phyloP scores from a whole-genome alignment of 2,329 filamentous ascomycete genomes.

The Penicillium nordicum region DNA sequence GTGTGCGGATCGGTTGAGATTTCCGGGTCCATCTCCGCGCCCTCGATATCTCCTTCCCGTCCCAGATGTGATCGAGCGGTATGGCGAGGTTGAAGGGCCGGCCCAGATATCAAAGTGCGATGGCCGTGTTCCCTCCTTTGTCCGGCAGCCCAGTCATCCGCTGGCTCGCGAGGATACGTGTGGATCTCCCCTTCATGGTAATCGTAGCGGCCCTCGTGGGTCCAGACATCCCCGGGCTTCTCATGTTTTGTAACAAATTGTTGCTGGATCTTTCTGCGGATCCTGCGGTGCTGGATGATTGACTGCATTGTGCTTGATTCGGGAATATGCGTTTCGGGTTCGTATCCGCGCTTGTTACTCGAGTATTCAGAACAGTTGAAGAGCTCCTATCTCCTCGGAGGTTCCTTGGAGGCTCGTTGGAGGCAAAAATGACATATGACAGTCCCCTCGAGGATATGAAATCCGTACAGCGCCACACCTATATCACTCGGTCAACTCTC shows the following conservation, averaged over 20 bases:
- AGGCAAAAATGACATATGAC: conserved; percentile 10
- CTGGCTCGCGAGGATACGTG: not conserved
- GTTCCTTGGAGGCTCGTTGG: not conserved
- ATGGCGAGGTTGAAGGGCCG: conserved; percentile 5
- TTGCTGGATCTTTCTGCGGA: conserved; percentile 19
- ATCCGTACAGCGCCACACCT: not conserved
- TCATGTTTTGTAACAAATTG: conserved; percentile 20
- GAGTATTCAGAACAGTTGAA: not conserved
- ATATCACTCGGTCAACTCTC: conserved; percentile 6
- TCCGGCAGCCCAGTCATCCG: not conserved
- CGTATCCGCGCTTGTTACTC: not conserved
- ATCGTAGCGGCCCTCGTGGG: conserved; percentile 16
- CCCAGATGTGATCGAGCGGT: not conserved
- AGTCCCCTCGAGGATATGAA: not conserved
- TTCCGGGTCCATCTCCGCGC: conserved; percentile 11
- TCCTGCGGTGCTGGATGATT: conserved; percentile 9
- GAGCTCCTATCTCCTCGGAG: not conserved
- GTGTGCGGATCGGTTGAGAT: conserved; percentile 13
- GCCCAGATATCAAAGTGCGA: conserved; percentile 3
- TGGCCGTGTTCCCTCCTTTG: conserved; percentile 7
- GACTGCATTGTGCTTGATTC: conserved; percentile 14
- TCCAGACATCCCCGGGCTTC: conserved; percentile 13
- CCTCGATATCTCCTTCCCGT: conserved; percentile 9
- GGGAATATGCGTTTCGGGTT: not conserved
- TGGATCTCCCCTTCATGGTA: conserved; percentile 8